phyloP scores from a whole-genome alignment of 768 basidiomycete genomes.

The Lactarius hatsudake region DNA sequence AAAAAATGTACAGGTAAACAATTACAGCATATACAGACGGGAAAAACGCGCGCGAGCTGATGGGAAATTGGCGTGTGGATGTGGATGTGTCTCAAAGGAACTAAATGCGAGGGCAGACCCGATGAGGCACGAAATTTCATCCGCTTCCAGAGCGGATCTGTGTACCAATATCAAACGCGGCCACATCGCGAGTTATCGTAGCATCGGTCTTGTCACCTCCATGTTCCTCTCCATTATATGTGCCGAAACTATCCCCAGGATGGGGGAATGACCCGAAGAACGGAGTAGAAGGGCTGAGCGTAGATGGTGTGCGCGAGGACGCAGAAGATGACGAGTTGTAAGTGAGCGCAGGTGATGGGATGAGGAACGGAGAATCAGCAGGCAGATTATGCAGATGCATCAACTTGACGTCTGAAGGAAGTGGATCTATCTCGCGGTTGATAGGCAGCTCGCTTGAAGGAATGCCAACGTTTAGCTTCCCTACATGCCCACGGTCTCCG shows the following conservation, averaged over 20 bases:
- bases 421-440: constrained; percentile 12
- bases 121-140: constrained; percentile 9
- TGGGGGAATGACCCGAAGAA: constrained; percentile 59
- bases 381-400: constrained; percentile 17
- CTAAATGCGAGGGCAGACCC: constrained; percentile 3
- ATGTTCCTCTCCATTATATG: constrained; percentile 23
- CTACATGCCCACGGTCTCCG: constrained; percentile 8
- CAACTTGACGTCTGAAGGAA: constrained; percentile 14
- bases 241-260: constrained; percentile 34
- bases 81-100: constrained; percentile 6
- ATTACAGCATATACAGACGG: constrained; percentile 17
- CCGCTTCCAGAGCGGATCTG: constrained; percentile 25
- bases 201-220: constrained; percentile 19
- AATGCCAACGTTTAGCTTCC: constrained; percentile 15
- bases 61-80: constrained; percentile 8
- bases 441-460: constrained; percentile 12
- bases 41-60: constrained; percentile 4
- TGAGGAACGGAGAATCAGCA: constrained; percentile 47
- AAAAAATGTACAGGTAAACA: constrained; percentile 18
- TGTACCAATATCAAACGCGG: constrained; percentile 18
- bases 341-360: constrained; percentile 62
- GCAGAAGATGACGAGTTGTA: constrained; percentile 37
- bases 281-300: constrained; percentile 67
- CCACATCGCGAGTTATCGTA: constrained; percentile 18
- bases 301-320: constrained; percentile 60